These are phyloP conservation scores for Aspergillus sp. DNA, from an alignment of 2,329 filamentous ascomycete genomes.

Conservation along the genomic window DNA sequence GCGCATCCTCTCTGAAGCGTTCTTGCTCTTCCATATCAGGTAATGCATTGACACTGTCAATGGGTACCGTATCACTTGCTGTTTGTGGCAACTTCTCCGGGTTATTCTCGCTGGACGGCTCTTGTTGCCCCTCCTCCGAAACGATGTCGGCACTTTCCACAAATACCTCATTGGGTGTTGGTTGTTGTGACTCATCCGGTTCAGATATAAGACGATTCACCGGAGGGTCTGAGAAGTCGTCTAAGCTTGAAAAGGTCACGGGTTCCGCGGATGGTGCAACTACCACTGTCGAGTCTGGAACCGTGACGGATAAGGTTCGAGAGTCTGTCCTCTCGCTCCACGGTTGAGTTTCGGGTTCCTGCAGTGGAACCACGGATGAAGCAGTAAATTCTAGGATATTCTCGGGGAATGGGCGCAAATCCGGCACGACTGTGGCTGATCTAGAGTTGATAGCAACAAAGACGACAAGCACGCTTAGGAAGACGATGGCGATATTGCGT, in stretches of 20 bases:
- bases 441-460: constrained; percentile 35
- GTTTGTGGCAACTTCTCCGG: neutral
- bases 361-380: constrained; percentile 2
- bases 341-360: constrained; percentile 2
- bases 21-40: neutral
- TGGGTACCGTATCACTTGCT: neutral
- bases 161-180: neutral
- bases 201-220: neutral
- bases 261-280: neutral
- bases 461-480: constrained; percentile 46
- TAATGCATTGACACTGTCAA: neutral
- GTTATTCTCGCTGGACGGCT: neutral
- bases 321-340: neutral
- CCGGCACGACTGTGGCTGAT: constrained; percentile 1
- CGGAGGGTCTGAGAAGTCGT: neutral
- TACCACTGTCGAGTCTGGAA: neutral
- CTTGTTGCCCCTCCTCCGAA: neutral
- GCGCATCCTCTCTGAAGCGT: neutral
- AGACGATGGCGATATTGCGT: constrained; percentile 52
- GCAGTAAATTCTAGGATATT: constrained; percentile 11
- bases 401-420: constrained; percentile 18
- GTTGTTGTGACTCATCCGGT: neutral
- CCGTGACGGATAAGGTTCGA: neutral
- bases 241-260: neutral
- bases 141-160: neutral